Evolutionary conservation across 1,139 yeast species (phyloP).

Genomic region (Debaryomyces robertsiae): DNA sequence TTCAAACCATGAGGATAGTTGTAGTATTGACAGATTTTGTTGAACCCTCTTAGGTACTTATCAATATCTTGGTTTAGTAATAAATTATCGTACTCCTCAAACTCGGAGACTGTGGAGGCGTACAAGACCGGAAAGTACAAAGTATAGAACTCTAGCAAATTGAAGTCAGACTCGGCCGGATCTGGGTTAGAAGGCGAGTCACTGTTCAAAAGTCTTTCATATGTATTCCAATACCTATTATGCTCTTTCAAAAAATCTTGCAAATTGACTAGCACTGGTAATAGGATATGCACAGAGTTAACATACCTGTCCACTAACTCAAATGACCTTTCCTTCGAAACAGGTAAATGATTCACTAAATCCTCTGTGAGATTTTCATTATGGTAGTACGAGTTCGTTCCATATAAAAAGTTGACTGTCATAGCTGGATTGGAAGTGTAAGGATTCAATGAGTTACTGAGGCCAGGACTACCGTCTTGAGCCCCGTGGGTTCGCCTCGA

Average conservation of each 20-base stretch:
- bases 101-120: constrained; percentile 57
- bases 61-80: constrained; percentile 52
- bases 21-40: constrained; percentile 50
- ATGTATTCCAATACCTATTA: constrained; percentile 51
- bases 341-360: constrained; percentile 36
- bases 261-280: constrained; percentile 50
- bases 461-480: constrained; percentile 25
- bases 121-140: constrained; percentile 53
- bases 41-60: constrained; percentile 48
- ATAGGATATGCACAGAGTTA: constrained; percentile 54
- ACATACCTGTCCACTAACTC: constrained; percentile 52
- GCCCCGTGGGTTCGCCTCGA: neutral
- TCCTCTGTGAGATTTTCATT: constrained; percentile 41
- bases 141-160: constrained; percentile 48
- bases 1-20: constrained; percentile 57
- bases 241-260: constrained; percentile 50
- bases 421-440: constrained; percentile 42
- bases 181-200: constrained; percentile 4
- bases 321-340: constrained; percentile 47
- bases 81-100: constrained; percentile 53
- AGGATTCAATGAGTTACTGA: constrained; percentile 30
- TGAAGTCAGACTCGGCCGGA: constrained; percentile 26
- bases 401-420: constrained; percentile 44
- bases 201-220: constrained; percentile 8
- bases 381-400: constrained; percentile 46